Conservation (phyloP, 257 asterid species). For the Petunia secreta region DNA sequence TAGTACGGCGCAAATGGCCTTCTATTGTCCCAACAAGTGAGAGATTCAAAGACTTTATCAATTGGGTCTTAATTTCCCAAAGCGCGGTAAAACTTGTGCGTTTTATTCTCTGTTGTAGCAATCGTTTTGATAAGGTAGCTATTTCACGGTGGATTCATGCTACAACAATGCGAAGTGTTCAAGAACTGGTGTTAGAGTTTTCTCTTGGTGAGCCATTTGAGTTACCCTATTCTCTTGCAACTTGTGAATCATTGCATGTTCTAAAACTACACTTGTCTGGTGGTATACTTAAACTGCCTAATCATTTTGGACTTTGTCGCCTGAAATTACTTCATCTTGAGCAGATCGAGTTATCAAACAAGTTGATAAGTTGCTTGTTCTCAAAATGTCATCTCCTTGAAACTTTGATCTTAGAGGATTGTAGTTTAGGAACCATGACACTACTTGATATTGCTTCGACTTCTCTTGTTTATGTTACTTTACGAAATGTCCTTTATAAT, state of each 20-base stretch:
- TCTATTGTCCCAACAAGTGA: neutral
- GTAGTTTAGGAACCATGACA: neutral
- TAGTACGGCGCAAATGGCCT: neutral
- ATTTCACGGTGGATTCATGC: neutral
- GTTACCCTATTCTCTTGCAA: neutral
- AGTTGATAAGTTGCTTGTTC: neutral
- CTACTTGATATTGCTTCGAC: neutral
- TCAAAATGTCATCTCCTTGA: neutral
- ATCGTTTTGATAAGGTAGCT: neutral
- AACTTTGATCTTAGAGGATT: neutral
- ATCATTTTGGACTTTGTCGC: neutral
- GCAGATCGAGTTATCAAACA: neutral
- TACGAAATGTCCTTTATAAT: too few relatives aligned
- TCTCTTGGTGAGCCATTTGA: neutral
- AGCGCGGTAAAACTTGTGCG: neutral
- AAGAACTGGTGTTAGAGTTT: neutral
- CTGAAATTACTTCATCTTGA: neutral
- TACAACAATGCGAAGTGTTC: neutral
- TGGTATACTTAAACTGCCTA: neutral
- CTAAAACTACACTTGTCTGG: neutral
- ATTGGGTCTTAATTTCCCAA: neutral
- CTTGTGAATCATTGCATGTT: neutral
- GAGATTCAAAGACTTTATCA: neutral
- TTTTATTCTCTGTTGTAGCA: neutral
- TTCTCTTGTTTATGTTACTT: neutral